Evolutionary conservation across 352 stramenopile genomes (phyloP), one percentile per base, ranked within the genome.

Genomic region (Lagenidium giganteum): DNA sequence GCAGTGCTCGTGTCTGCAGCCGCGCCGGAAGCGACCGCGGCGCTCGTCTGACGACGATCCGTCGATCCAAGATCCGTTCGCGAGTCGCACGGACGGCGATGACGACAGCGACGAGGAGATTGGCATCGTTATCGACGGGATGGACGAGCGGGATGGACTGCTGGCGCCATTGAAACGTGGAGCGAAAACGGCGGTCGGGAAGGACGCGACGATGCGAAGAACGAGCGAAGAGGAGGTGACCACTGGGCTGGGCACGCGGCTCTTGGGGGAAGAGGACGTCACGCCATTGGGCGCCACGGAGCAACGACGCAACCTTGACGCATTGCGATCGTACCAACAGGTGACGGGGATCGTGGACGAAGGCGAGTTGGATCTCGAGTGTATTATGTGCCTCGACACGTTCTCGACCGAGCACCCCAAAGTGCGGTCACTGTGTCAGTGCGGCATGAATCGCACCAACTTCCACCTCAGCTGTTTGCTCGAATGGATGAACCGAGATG

Each of bases 391-490:
- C 40, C 54, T 64, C 20, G 54, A 64, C 27, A 64, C 43, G 20
- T 64, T 64, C 21, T 45, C 38, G 4, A 37, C 14, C 11, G 58
- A 79, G 7, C 87, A 92, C 30, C 82, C 82, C 4, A 89, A 89
- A 42, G 65, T 95, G 35, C 80, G 82, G 18, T 90, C 84, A 31
- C 49, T 95, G 18, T 95, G 84, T 49, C 87, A 71, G 36, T 95
- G 84, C 54, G 84, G 84, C 42, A 72, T 95, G 67, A 95, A 95
- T 55, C 78, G 84, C 42, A 91, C 83, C 23, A 93, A 93, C 50
- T 95, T 94, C 46, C 84, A 95, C 37, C 70, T 94, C 56, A 80
- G 74, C 60, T 95, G 84, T 42, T 61, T 95, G 47, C 63, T 94
- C 21, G 80, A 93, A 50, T 95, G 84, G 84, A 59, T 87, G 16